phyloP scores from a whole-genome alignment of 768 basidiomycete genomes.

The Gloeostereum incarnatum region DNA sequence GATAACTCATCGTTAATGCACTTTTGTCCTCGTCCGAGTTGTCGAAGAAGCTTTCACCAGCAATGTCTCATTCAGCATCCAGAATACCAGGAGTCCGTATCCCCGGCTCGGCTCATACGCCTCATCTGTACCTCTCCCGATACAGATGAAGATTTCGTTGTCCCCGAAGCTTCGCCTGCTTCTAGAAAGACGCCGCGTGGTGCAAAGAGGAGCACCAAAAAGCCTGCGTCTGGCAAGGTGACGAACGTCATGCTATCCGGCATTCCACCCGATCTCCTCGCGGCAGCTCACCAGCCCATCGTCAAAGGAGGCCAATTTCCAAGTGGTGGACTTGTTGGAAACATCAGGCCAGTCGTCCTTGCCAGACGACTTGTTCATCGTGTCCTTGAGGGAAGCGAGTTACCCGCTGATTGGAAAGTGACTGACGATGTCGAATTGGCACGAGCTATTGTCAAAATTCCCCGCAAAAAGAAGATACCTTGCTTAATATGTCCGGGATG shows the following conservation, averaged over 20 bases:
- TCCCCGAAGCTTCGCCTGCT: constrained; percentile 6
- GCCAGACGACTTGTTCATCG: constrained; percentile 40
- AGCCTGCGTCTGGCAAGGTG: constrained; percentile 2
- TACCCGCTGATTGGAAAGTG: constrained; percentile 34
- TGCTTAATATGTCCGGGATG: constrained; percentile 34
- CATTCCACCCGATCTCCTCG: constrained; percentile 30
- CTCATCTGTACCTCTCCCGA: constrained; percentile 29
- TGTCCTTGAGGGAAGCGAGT: constrained; percentile 16
- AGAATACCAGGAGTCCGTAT: constrained; percentile 14
- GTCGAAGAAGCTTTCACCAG: constrained; percentile 39
- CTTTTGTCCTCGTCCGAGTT: constrained; percentile 45
- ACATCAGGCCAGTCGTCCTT: constrained; percentile 32
- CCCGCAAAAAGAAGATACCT: constrained; percentile 12
- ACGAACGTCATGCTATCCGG: constrained; percentile 8
- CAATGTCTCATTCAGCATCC: constrained; percentile 28
- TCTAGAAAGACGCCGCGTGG: constrained; percentile 4
- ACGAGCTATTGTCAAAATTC: constrained; percentile 14
- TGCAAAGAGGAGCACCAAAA: neutral
- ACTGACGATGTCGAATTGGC: constrained; percentile 13
- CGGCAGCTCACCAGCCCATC: constrained; percentile 42
- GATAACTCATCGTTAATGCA: constrained; percentile 29
- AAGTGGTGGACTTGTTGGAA: constrained; percentile 39
- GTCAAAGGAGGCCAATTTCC: constrained; percentile 30
- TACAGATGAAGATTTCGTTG: constrained; percentile 14
- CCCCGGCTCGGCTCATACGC: constrained; percentile 12